These are phyloP conservation scores for Tuber magnatum DNA, from an alignment of 495 filamentous ascomycete genomes.

Conservation along the genomic window DNA sequence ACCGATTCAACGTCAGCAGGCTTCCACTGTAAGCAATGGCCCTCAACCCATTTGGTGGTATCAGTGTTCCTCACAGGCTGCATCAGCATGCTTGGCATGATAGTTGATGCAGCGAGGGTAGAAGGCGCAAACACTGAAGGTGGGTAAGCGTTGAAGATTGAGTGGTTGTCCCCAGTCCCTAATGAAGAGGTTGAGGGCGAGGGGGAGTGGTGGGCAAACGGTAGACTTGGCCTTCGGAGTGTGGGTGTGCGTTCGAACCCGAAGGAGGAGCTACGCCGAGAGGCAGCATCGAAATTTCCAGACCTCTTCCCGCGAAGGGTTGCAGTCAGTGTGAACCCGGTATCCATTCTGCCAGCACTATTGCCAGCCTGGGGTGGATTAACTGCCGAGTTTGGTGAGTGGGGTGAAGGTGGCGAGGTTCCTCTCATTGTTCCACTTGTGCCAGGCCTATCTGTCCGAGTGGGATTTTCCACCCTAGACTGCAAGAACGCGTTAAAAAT, in stretches of 20 bases:
- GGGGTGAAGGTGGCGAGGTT: constrained; percentile 72
- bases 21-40: constrained; percentile 77
- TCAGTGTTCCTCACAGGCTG: constrained; percentile 83
- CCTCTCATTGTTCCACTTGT: constrained; percentile 69
- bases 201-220: constrained; percentile 72
- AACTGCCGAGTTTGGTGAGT: constrained; percentile 71
- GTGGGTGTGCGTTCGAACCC: constrained; percentile 64
- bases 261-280: constrained; percentile 84
- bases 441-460: constrained; percentile 63
- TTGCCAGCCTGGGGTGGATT: constrained; percentile 70
- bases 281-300: constrained; percentile 79
- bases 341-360: constrained; percentile 78
- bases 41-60: constrained; percentile 83
- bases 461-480: constrained; percentile 58
- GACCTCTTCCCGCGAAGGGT: constrained; percentile 90
- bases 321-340: constrained; percentile 74
- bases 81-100: constrained; percentile 83
- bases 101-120: constrained; percentile 93
- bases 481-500: constrained; percentile 90
- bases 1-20: constrained; percentile 58
- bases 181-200: constrained; percentile 79
- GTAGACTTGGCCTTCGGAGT: constrained; percentile 70
- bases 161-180: constrained; percentile 56
- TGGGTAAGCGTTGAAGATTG: constrained; percentile 72
- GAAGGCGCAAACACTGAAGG: constrained; percentile 94